Conservation (phyloP, 345 rosid species). For the Pugionium dolabratum region DNA sequence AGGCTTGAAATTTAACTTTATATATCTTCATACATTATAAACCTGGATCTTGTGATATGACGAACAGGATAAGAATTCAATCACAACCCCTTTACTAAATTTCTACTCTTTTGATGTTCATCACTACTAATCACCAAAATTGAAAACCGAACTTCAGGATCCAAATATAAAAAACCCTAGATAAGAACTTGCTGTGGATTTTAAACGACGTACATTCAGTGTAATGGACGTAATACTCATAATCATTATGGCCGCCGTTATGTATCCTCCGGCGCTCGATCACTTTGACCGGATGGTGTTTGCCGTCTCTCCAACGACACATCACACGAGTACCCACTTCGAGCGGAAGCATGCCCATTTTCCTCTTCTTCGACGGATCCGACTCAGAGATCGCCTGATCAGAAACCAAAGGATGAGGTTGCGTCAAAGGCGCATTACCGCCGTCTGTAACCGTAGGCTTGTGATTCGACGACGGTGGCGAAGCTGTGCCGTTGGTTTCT, state of each 20-base stretch:
- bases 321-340: slow-evolving; percentile 96
- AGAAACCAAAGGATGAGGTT: slow-evolving; percentile 21
- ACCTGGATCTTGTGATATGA: neutral
- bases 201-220: slow-evolving; percentile 76
- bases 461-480: slow-evolving; percentile 42
- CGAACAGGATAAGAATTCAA: neutral
- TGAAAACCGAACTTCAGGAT: slow-evolving; percentile 2
- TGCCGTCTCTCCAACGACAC: slow-evolving; percentile 98
- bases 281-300: slow-evolving; percentile 93
- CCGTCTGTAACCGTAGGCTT: slow-evolving; percentile 30
- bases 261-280: slow-evolving; percentile 80
- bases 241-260: slow-evolving; percentile 57
- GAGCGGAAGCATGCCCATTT: slow-evolving; percentile 61
- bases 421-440: slow-evolving; percentile 31
- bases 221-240: slow-evolving; percentile 97
- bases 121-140: neutral
- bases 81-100: neutral
- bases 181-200: neutral
- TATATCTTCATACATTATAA: neutral
- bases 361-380: slow-evolving; percentile 67
- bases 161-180: slow-evolving; percentile 31
- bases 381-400: slow-evolving; percentile 42
- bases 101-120: neutral
- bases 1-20: neutral
- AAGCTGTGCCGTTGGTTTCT: slow-evolving; percentile 47